Evolutionary conservation across 2,329 filamentous ascomycete species (phyloP).

Genomic region (Colletotrichum sidae): DNA sequence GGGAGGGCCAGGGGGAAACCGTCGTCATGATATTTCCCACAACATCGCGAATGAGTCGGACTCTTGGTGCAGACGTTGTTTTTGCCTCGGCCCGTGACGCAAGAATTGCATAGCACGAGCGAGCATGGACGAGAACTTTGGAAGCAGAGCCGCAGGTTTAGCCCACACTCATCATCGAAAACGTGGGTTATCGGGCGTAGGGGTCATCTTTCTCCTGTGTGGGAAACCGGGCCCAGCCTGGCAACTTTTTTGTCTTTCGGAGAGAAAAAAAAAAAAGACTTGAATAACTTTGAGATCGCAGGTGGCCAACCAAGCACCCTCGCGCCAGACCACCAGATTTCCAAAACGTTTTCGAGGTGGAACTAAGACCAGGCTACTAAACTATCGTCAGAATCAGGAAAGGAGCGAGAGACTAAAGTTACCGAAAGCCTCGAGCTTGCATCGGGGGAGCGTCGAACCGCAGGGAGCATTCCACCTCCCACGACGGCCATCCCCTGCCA

Average conservation of each 20-base stretch:
- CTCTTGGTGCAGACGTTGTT: conserved; percentile 7
- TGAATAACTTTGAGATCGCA: conserved; percentile 12
- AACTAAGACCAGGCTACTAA: conserved; percentile 19
- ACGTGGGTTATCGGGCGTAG: conserved; percentile 1
- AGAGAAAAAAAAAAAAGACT: neutral
- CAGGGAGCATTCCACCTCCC: neutral
- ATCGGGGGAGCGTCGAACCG: conserved; percentile 31
- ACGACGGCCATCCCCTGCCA: conserved; percentile 21
- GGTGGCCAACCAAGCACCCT: conserved; percentile 8
- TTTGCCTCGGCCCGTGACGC: conserved; percentile 15
- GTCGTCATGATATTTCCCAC: too few relatives aligned
- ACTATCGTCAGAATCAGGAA: conserved; percentile 21
- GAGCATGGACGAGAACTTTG: conserved; percentile 8
- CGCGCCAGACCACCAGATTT: conserved; percentile 5
- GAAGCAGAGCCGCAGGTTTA: conserved; percentile 8
- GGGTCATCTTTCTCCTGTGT: neutral
- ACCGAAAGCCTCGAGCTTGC: conserved; percentile 21
- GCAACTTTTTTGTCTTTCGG: conserved; percentile 21
- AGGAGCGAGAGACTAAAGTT: conserved; percentile 12
- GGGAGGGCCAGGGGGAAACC: too few relatives aligned
- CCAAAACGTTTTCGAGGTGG: conserved; percentile 27
- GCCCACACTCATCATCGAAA: conserved; percentile 1
- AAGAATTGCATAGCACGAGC: conserved; percentile 2
- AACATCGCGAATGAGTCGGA: neutral
- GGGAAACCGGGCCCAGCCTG: neutral